Base-by-base conservation (phyloP, 768 basidiomycete genomes). In the Kwoniella newhampshirensis region DNA sequence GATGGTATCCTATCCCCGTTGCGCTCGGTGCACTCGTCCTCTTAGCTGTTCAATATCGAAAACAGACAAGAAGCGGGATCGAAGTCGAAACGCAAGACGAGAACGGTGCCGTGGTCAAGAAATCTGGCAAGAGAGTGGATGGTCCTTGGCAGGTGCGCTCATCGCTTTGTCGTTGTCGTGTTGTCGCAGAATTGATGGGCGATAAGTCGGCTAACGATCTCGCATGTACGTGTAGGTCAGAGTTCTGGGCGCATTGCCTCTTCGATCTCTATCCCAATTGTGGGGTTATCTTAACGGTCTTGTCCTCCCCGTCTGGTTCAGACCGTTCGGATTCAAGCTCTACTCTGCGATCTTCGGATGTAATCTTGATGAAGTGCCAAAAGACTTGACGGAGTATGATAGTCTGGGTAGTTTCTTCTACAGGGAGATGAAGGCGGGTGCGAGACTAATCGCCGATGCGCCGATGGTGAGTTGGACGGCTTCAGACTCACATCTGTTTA, bases 391-490 rank as follows among this genome's bases (percentile, higher is more conserved):
- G n/a, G 73, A 82, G 51, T 99, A 97, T 74, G 82, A 81, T 0
- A 87, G 85, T 74, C 81, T 99, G n/a, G 93, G 93, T 32, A 90
- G 87, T 20, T 99, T 99, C 78, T 98, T 99, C 79, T 93, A 96
- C 76, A 82, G 96, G 28, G 83, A 83, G 63, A 81, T 99, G 57
- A 90, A 88, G 74, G 81, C 82, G 21, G 96, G 91, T 37, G 84
- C 76, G 30, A 82, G 96, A 20, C 91, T 91, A 3, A 86, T 94
- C 18, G 71, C 73, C 25, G 89, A 84, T 26, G 84, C 87, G 17
- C 77, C 83, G 2, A 82, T 96, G 59, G 92, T 90, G 59, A 60
- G 83, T 77, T 0, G 23, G n/a, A n/a, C n/a, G n/a, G n/a, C n/a
- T n/a, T 32, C 32, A 6, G 13, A 32, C 32, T 32, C 32, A 32